Base-by-base conservation (phyloP, 176 grass and related monocot genomes). In the Zizania latifolia region DNA sequence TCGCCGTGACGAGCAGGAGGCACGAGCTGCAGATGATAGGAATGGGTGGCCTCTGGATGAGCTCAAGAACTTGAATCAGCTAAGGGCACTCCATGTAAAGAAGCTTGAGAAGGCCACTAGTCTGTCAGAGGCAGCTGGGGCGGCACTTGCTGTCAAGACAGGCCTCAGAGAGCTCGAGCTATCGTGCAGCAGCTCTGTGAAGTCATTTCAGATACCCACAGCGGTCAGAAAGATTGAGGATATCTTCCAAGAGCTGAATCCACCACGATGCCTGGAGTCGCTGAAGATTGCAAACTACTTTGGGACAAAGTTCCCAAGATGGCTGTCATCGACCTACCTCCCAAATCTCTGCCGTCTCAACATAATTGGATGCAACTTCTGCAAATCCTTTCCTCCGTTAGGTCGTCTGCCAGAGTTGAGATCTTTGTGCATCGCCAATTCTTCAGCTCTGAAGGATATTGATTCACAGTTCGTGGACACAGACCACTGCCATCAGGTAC, bases 201-300 rank as follows among this genome's bases (percentile, higher is more conserved):
- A 40, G 13, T 46, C 37, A 51, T 44, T 70, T 13, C 74, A 96
- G 40, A 71, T 65, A 68, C 74, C 56, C 8, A 68, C 77, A 3
- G 34, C 37, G 28, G 44, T 72, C 38, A 57, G 62, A n/a, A 89
- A 84, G 13, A 68, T 92, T 4, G 75, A 92, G 72, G 86, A 62
- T 58, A 69, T 92, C 36, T 75, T 90, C 2, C 68, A 84, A 54
- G 89, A 89, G 77, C 39, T 88, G 28, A 83, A 83, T 39, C 93
- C 89, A 17, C 84, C 86, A 78, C 62, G 68, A 64, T 81, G 74
- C 57, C 65, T 96, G 14, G 81, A 92, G 66, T 89, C 74, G 7
- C 84, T 96, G 34, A 89, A 86, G 80, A 89, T 92, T 77, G 37
- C 7, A 40, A 85, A 85, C 23, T 92, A 83, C 65, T 85, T 83